These are phyloP conservation scores for Populus nigra DNA, from an alignment of 345 rosid species.

Conservation along the genomic window DNA sequence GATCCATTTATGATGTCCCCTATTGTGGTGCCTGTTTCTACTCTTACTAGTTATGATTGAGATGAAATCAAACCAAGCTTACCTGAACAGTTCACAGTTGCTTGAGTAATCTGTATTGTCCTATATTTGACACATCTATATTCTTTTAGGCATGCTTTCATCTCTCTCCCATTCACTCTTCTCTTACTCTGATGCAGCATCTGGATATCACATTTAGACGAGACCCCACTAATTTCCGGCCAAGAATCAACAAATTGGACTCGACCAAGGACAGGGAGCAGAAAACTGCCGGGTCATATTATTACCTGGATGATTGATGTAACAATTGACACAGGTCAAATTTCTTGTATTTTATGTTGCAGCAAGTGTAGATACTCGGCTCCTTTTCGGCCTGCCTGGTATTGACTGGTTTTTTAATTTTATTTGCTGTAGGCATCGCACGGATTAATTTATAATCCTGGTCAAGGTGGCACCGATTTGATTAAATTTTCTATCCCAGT, in stretches of 20 bases:
- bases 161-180: not conserved
- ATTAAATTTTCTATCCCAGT: not conserved
- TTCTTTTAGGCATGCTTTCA: not conserved
- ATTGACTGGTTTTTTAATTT: not conserved
- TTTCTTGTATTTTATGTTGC: not conserved
- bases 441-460: not conserved
- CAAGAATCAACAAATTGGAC: slow-evolving; percentile 91
- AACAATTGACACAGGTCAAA: not conserved
- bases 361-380: not conserved
- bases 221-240: slow-evolving; percentile 89
- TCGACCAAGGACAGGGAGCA: slow-evolving; percentile 97
- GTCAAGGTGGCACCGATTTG: not conserved
- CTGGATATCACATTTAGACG: slow-evolving; percentile 90
- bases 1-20: not conserved
- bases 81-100: not conserved
- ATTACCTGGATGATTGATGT: slow-evolving; percentile 73
- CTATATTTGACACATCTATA: not conserved
- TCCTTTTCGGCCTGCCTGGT: not conserved
- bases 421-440: not conserved
- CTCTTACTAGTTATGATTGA: not conserved
- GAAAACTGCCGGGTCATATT: slow-evolving; percentile 90
- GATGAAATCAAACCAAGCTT: not conserved
- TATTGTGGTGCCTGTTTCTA: not conserved
- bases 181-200: slow-evolving; percentile 50
- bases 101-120: not conserved